A percentile compares a stretch with the other conserved stretches of the same genome.
These are phyloP conservation scores for Hanseniaspora clermontiae DNA, from an alignment of 805 yeast genomes.

Conservation along the genomic window DNA sequence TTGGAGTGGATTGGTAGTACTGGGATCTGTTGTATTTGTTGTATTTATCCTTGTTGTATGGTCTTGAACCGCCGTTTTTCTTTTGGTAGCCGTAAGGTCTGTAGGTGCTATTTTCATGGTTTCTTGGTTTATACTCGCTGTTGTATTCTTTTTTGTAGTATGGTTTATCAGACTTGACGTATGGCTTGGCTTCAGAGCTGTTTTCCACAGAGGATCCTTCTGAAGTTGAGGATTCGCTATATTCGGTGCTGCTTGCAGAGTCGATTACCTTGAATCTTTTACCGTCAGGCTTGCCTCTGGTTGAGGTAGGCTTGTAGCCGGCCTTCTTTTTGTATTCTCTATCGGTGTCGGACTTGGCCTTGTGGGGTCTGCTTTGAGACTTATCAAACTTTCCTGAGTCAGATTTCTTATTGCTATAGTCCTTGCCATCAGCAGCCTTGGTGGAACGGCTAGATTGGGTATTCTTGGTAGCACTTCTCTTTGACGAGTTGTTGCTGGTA, in stretches of 20 bases:
- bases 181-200: background rate
- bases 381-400: background rate
- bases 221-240: background rate
- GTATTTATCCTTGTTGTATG: slow-evolving; percentile 12
- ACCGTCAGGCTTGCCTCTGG: slow-evolving; percentile 3
- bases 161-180: slow-evolving; percentile 8
- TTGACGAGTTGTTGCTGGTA: background rate
- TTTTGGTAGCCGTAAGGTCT: slow-evolving; percentile 4
- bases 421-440: background rate
- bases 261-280: background rate
- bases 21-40: slow-evolving; percentile 13
- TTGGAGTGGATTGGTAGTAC: slow-evolving; percentile 17
- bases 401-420: background rate
- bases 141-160: slow-evolving; percentile 6
- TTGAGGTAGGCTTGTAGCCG: slow-evolving; percentile 14
- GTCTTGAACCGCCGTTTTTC: background rate
- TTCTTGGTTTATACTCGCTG: background rate
- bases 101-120: background rate
- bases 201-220: background rate
- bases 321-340: slow-evolving; percentile 1
- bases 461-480: background rate
- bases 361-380: background rate
- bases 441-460: background rate
- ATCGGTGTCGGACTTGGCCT: background rate
- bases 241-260: background rate